phyloP scores from a whole-genome alignment of 1,284 basidiomycete genomes.

The Ceratobasidium papillatum region DNA sequence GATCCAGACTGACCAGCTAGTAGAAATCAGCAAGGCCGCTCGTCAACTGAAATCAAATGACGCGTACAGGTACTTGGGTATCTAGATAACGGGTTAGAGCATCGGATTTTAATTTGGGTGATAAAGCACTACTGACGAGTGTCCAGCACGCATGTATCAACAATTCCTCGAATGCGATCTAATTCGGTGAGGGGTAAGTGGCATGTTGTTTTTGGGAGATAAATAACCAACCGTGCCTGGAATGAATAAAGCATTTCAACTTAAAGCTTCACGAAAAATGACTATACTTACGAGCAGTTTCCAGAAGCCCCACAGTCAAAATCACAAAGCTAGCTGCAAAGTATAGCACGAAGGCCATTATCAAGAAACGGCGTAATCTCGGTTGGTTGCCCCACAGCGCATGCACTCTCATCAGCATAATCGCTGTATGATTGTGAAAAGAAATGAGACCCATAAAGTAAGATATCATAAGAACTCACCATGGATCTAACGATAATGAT shows the following conservation, averaged over 20 bases:
- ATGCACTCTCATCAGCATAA: constrained; percentile 29
- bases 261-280: not conserved
- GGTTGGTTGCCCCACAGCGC: constrained; percentile 17
- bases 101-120: no score
- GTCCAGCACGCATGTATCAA: constrained; percentile 32
- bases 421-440: not conserved
- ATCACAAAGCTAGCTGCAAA: constrained; percentile 25
- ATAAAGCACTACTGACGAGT: not conserved
- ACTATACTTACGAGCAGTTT: constrained; percentile 25
- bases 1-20: constrained; percentile 31
- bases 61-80: not conserved
- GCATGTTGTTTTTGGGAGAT: not conserved
- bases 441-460: not conserved
- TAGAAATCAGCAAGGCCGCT: not conserved
- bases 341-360: constrained; percentile 11
- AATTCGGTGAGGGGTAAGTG: not conserved
- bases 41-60: not conserved
- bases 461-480: not conserved
- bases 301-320: constrained; percentile 11
- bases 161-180: constrained; percentile 12
- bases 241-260: not conserved
- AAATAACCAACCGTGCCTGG: not conserved
- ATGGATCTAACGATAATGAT: constrained; percentile 5
- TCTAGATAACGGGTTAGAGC: not conserved
- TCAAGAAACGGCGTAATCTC: not conserved